Evolutionary conservation across 306 rosid genomes (phyloP), one percentile per base, ranked within the genome.

Genomic region (Astragalus glycyphyllos): DNA sequence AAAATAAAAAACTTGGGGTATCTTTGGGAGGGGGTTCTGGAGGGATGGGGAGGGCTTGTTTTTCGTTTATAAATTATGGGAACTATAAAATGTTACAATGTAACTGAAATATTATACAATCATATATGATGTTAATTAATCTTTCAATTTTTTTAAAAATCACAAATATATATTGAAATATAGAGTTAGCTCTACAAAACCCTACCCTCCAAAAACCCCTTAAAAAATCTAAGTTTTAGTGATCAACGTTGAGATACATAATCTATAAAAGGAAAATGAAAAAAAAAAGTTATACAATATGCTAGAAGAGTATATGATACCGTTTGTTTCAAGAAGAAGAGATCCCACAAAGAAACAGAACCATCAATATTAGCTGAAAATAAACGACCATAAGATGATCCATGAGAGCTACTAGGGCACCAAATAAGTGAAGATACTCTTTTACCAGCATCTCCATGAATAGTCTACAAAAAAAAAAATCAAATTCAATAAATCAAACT

Each of bases 301-400:
- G 1, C 3, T n/a, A 0, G n/a, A 11, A 44, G 5, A 6, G 17
- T 40, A 4, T 2, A n/a, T 8, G 37, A 29, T 47, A 95, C 99
- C 99, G 79, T 86, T 76, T 89, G 97, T 56, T 77, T 87, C 85
- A 95, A 83, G 67, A 73, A 78, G 56, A 77, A 87, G 77, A 95
- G 85, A 85, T 95, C 97, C 97, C 97, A 95, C 69, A 81, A 79
- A 4, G 86, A 85, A 70, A 95, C 78, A 2, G 96, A 87, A 7
- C 99, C 99, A 20, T 86, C 90, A 0, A 95, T 82, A 53, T 96
- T 83, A 20, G 96, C 89, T 0, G 99, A 95, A 51, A 89, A 89
- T 23, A 95, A 77, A 40, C 99, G 92, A 31, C 96, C 95, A 50
- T 72, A 76, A 48, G 89, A 74, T 79, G 74, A 42, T 40, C 79